Evolutionary conservation across 495 filamentous ascomycete species (phyloP), one percentile per base, ranked within the genome.

Genomic region (Podospora didyma): DNA sequence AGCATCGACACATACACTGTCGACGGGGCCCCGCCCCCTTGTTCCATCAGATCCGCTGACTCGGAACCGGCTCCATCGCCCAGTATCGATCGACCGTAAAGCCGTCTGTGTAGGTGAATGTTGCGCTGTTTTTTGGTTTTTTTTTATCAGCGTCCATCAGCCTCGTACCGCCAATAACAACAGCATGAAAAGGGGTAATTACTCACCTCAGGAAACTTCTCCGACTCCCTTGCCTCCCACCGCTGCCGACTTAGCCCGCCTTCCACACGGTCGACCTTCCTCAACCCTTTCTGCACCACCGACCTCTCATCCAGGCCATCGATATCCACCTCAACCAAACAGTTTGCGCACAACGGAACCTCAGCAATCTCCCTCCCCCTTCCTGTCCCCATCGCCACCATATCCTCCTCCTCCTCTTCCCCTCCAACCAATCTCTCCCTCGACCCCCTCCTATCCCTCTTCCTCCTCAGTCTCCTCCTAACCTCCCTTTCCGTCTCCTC

Each of bases 1-100:
- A 63, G 26, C 24, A 77, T 68, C 14, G 71, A 74, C 0, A 77
- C 67, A 54, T 74, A 78, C 16, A 76, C 63, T 5, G 66, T 60
- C 17, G 57, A 60, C 56, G 65, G 63, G 2, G 16, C 11, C 6
- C 62, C 34, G 24, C 56, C 62, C 7, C 54, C 53, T 3, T 51
- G 12, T 21, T 44, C 59, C 61, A 21, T 66, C 60, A 20, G 45
- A 6, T 12, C 24, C 22, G 19, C 20, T 44, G 44, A 11, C 12
- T 22, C 2, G 12, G 49, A 11, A 24, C 7, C 39, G 3, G 56
- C 16, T 26, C 56, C 48, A 31, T 54, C 46, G 20, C 44, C 46
- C 5, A 23, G 34, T 17, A 20, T 2, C 4, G 49, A 42, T 7
- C 34, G 37, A 20, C 17, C 31, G 37, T 51, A 14, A 10, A 19